Percentiles rank a stretch among this genome's conserved stretches.
Conservation (phyloP, 495 filamentous ascomycete genomes). For the Aspergillus heteromorphus region DNA sequence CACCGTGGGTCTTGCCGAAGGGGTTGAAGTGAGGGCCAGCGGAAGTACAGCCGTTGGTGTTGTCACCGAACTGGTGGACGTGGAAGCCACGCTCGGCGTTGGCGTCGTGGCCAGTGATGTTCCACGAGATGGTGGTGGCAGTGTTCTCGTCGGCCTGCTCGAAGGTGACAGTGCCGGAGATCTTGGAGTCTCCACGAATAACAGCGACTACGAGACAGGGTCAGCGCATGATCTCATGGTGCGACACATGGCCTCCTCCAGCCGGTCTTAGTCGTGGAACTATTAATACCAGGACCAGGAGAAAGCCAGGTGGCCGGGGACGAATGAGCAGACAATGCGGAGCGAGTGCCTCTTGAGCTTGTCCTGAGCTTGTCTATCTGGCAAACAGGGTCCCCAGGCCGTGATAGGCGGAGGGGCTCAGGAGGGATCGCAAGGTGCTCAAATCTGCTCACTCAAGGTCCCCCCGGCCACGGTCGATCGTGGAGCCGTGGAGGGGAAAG, state of each 20-base stretch:
- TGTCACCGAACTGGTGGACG: slow-evolving; percentile 98
- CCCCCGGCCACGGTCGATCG: slow-evolving; percentile 28
- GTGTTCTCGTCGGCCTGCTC: slow-evolving; percentile 77
- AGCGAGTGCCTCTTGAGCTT: slow-evolving; percentile 5
- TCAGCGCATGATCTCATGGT: slow-evolving; percentile 4
- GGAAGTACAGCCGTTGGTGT: slow-evolving; percentile 98
- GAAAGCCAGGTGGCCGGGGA: background rate
- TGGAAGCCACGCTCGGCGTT: slow-evolving; percentile 97
- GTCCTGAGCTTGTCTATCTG: slow-evolving; percentile 7
- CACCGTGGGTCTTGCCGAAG: slow-evolving; percentile 83
- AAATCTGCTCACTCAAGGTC: slow-evolving; percentile 50
- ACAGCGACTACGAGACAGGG: slow-evolving; percentile 66
- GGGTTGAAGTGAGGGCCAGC: slow-evolving; percentile 99
- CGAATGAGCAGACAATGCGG: background rate
- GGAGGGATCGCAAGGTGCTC: slow-evolving; percentile 43
- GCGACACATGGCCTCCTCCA: too few relatives aligned
- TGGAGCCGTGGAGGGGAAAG: slow-evolving; percentile 19
- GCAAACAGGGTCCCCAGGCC: slow-evolving; percentile 11
- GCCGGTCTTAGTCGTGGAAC: background rate
- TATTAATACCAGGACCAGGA: background rate
- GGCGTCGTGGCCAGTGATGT: slow-evolving; percentile 87
- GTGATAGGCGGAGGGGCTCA: slow-evolving; percentile 29
- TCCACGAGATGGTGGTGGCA: slow-evolving; percentile 82
- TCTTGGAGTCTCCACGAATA: slow-evolving; percentile 92
- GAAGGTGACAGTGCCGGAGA: slow-evolving; percentile 89